These are phyloP conservation scores for Hygrophorus pudorinus DNA, from an alignment of 768 basidiomycete species.

Conservation along the genomic window DNA sequence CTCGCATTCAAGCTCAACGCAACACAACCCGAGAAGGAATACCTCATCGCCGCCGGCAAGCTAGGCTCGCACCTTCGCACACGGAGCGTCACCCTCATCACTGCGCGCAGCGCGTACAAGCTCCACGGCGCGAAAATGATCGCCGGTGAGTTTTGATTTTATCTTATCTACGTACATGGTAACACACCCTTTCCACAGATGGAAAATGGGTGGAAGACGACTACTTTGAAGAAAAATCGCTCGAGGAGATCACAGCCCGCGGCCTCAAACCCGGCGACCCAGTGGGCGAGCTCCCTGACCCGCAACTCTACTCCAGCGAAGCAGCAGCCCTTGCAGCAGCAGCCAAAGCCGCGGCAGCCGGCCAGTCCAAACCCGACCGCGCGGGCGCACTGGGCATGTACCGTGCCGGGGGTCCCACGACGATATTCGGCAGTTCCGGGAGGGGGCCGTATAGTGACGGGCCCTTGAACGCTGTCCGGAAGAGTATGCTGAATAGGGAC, in stretches of 20 bases:
- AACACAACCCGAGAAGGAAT: conserved; percentile 84
- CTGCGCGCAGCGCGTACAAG: conserved; percentile 89
- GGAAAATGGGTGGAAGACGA: conserved; percentile 92
- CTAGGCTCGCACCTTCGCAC: conserved; percentile 84
- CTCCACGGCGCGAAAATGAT: conserved; percentile 90
- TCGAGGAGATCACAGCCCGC: conserved; percentile 66
- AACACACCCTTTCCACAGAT: conserved; percentile 33
- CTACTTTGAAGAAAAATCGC: conserved; percentile 84
- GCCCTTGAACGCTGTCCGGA: conserved; percentile 75
- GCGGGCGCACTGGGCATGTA: conserved; percentile 64
- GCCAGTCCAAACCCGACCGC: conserved; percentile 30
- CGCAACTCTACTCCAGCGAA: conserved; percentile 34
- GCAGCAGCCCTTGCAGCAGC: conserved; percentile 24
- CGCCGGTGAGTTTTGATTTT: conserved; percentile 54
- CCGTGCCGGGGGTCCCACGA: conserved; percentile 87
- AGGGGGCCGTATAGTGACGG: conserved; percentile 86
- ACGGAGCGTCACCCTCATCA: conserved; percentile 87
- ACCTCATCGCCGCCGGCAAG: conserved; percentile 80
- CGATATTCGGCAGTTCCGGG: conserved; percentile 78
- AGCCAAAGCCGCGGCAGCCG: conserved; percentile 14
- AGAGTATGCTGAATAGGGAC: conserved; percentile 67
- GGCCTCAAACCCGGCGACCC: conserved; percentile 76
- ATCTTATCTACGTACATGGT: neutral
- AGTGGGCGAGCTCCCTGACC: conserved; percentile 77
- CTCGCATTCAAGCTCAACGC: conserved; percentile 88